phyloP scores from a whole-genome alignment of 306 rosid species.

The Cicer cuneatum region DNA sequence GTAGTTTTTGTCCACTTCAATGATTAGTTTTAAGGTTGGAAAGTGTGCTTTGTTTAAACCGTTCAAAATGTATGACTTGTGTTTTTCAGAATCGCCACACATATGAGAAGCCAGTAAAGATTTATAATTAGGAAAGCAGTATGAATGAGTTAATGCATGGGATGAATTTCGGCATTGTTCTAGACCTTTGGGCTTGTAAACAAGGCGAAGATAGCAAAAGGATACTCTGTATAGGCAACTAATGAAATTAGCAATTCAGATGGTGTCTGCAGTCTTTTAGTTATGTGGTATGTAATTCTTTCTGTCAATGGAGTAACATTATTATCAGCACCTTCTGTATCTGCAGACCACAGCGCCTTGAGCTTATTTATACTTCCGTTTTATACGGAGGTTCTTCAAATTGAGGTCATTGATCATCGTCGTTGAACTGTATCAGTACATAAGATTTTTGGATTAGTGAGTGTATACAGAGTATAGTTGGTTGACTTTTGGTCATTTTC shows the following conservation, averaged over 20 bases:
- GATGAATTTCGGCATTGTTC: constrained; percentile 51
- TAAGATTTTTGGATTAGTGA: constrained; percentile 71
- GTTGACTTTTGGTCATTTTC: constrained; percentile 50
- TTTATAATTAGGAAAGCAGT: constrained; percentile 66
- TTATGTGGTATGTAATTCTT: constrained; percentile 66
- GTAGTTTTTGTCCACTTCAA: constrained; percentile 22
- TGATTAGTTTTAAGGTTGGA: neutral
- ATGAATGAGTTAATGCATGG: constrained; percentile 39
- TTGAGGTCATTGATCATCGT: constrained; percentile 53
- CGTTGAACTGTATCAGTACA: constrained; percentile 62
- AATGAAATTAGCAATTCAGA: constrained; percentile 53
- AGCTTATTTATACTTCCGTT: constrained; percentile 49
- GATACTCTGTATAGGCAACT: constrained; percentile 51
- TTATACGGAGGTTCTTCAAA: constrained; percentile 52
- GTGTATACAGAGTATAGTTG: constrained; percentile 73
- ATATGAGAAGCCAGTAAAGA: constrained; percentile 88
- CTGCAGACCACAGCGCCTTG: constrained; percentile 50
- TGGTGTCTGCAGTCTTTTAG: constrained; percentile 56
- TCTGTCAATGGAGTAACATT: constrained; percentile 58
- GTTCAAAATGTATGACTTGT: constrained; percentile 26
- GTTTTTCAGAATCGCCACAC: constrained; percentile 83
- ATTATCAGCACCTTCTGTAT: constrained; percentile 50
- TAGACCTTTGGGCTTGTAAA: constrained; percentile 49
- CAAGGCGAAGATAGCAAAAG: constrained; percentile 42
- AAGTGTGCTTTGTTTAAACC: constrained; percentile 17